Evolutionary conservation across 1,284 basidiomycete species (phyloP), one percentile per base, ranked within the genome.

Genomic region (Pseudozyma tsukubaensis): DNA sequence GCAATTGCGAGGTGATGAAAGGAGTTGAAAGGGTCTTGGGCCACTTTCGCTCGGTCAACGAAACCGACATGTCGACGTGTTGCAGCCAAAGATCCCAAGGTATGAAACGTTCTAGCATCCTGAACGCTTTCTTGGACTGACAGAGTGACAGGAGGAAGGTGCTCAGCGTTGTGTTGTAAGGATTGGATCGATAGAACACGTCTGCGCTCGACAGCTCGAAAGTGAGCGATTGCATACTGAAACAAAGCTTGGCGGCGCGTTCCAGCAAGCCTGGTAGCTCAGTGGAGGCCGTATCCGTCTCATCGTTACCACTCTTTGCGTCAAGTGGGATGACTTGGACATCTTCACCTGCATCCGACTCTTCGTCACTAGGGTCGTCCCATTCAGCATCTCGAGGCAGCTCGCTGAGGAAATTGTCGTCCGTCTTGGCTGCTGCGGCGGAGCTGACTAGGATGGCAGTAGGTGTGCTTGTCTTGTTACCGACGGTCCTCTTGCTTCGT

Each of bases 121-220:
- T 59, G 65, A 57, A 78, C 8, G 66, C 72, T 50, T 66, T 58
- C 42, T 76, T 71, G 34, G 65, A 72, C 37, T 76, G 70, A n/a
- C 77, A 59, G 21, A 77, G 69, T 0, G 92, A 94, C 0, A 90
- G 87, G 14, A 98, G 87, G 87, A 97, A 97, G 0, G 95, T 97
- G 45, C 97, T 88, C 48, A 97, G 83, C 69, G 93, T 87, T 0
- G 92, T 90, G 57, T 97, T 89, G 85, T 97, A 98, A 0, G 95
- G 93, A 93, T 86, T 10, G 89, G 59, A 59, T 42, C 72, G 51
- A 34, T 54, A 55, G 36, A 43, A 45, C 1, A 57, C 48, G 32
- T 67, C 60, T 7, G 39, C 36, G 51, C 61, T 73, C 37, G 59
- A 49, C 0, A 55, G 53, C 19, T 53, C 59, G 12, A 97, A 89